Evolutionary conservation across 2,329 filamentous ascomycete genomes (phyloP).

Genomic region (Stagonosporopsis chrysanthemi): DNA sequence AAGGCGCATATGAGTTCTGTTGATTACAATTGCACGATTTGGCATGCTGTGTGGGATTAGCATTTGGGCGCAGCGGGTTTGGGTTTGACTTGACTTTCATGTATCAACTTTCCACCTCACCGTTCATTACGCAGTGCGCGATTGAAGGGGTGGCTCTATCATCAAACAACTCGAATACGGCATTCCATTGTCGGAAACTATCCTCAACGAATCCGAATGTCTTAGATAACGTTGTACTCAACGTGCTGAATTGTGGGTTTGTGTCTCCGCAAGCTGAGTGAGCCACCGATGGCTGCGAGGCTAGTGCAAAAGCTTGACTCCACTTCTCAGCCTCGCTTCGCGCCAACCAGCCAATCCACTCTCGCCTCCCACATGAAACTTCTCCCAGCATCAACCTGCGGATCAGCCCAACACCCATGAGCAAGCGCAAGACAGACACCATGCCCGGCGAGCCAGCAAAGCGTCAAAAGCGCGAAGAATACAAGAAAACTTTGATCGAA

Average conservation of each 20-base stretch:
- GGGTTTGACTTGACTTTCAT: constrained; percentile 33
- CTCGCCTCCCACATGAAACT: constrained; percentile 21
- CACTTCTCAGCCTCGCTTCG: constrained; percentile 32
- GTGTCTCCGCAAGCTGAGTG: constrained; percentile 8
- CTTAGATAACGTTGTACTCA: constrained; percentile 3
- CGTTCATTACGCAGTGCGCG: constrained; percentile 42
- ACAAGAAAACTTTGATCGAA: constrained; percentile 49
- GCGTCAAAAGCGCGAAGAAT: constrained; percentile 57
- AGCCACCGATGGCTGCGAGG: constrained; percentile 10
- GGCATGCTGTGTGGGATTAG: constrained; percentile 34
- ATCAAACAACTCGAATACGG: constrained; percentile 8
- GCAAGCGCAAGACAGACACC: constrained; percentile 21
- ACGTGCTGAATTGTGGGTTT: constrained; percentile 4
- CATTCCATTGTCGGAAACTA: background rate
- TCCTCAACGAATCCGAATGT: background rate
- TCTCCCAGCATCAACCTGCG: constrained; percentile 16
- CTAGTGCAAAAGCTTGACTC: constrained; percentile 46
- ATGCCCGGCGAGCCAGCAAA: constrained; percentile 50
- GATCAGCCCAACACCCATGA: constrained; percentile 18
- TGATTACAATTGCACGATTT: constrained; percentile 57
- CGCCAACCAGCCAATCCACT: constrained; percentile 29
- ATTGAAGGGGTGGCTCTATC: constrained; percentile 28
- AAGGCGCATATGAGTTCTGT: constrained; percentile 86
- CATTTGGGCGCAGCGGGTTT: constrained; percentile 37
- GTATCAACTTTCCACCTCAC: constrained; percentile 35